Conservation (phyloP, 345 rosid genomes). For the Bretschneidera sinensis region DNA sequence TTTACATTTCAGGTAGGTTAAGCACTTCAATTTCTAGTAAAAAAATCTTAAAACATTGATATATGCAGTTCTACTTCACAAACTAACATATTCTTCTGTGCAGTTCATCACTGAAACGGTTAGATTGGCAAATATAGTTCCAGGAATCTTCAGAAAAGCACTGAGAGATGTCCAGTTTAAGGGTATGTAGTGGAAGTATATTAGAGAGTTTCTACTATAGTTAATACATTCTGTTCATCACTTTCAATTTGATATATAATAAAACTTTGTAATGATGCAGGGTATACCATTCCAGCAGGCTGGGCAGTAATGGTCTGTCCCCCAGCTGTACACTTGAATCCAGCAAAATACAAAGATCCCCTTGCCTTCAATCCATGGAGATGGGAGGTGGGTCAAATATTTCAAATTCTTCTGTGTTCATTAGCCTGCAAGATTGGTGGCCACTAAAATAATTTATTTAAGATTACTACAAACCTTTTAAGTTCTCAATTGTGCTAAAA, state of each 20-base stretch:
- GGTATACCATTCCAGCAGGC: conserved; percentile 79
- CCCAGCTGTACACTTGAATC: conserved; percentile 88
- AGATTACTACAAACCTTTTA: neutral
- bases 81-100: neutral
- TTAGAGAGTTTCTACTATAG: no score
- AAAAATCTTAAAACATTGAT: neutral
- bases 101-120: conserved; percentile 26
- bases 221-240: neutral
- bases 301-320: conserved; percentile 96
- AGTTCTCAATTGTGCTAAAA: neutral
- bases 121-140: conserved; percentile 24
- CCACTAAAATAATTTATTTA: conserved; percentile 7
- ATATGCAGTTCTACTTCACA: neutral
- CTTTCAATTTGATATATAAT: neutral
- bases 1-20: conserved; percentile 46
- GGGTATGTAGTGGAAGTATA: no score
- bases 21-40: neutral
- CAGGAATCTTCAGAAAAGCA: conserved; percentile 24
- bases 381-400: conserved; percentile 65
- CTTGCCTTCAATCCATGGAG: conserved; percentile 78
- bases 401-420: conserved; percentile 14
- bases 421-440: neutral
- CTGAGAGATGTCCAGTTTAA: conserved; percentile 16
- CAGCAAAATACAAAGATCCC: conserved; percentile 62
- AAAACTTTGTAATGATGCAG: conserved; percentile 37